Percentiles rank a stretch among this genome's conserved stretches.
Conservation (phyloP, 1,284 basidiomycete genomes). For the Hymenochaete sp. region DNA sequence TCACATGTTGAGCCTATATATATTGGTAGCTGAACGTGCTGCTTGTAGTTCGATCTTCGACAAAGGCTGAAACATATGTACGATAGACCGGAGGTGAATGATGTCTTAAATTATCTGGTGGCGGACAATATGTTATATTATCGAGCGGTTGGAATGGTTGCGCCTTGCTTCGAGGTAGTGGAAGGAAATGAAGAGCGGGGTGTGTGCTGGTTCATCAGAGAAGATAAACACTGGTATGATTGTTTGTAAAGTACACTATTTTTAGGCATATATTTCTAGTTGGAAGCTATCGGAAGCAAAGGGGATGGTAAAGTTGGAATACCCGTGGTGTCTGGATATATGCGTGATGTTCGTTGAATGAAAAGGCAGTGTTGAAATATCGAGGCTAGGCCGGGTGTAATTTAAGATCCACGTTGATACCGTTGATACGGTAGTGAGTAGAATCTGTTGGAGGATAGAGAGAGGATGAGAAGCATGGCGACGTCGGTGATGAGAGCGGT, state of each 20-base stretch:
- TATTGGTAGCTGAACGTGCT: constrained; percentile 6
- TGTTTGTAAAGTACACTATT: not conserved
- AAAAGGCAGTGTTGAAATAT: no score
- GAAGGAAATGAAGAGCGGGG: constrained; percentile 43
- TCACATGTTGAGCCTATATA: not conserved
- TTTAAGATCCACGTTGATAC: no score
- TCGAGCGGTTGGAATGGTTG: no score
- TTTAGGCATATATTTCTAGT: no score
- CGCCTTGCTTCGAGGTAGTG: constrained; percentile 23
- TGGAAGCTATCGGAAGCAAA: no score
- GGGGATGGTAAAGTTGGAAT: no score
- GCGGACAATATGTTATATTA: constrained; percentile 39
- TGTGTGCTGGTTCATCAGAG: constrained; percentile 38
- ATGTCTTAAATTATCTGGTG: constrained; percentile 50
- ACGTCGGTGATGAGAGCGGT: not conserved
- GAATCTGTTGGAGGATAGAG: no score
- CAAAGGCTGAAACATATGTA: constrained; percentile 60
- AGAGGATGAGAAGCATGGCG: not conserved
- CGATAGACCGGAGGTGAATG: constrained; percentile 67
- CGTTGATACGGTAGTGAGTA: no score
- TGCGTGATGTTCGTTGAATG: no score
- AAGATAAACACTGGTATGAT: constrained; percentile 41
- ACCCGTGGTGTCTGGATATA: no score
- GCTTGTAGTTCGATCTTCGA: constrained; percentile 49
- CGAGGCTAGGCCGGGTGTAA: no score